These are phyloP conservation scores for Zoysia pacifica DNA, from an alignment of 176 grass and related monocot genomes.

Conservation along the genomic window DNA sequence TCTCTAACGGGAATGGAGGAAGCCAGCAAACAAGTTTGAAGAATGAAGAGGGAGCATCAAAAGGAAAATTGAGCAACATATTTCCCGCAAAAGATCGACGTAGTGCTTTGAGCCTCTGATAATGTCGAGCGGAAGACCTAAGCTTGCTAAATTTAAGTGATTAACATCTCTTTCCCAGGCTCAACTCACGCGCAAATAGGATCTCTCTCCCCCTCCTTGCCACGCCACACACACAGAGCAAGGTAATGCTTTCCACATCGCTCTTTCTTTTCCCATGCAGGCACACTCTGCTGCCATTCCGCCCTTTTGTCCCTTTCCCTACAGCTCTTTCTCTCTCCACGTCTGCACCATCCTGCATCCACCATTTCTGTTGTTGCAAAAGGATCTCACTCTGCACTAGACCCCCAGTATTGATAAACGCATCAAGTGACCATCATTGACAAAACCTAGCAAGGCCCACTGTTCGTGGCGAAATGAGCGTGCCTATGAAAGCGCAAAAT, in stretches of 20 bases:
- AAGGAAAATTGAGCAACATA: background rate
- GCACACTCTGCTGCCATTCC: constrained; percentile 28
- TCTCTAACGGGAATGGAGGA: constrained; percentile 32
- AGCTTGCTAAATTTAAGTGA: constrained; percentile 9
- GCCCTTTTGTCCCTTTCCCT: constrained; percentile 49
- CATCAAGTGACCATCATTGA: constrained; percentile 54
- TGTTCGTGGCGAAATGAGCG: constrained; percentile 29
- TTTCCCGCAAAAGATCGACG: background rate
- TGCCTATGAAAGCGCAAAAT: constrained; percentile 38
- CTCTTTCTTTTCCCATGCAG: constrained; percentile 28
- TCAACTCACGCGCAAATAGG: no score
- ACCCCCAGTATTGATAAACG: constrained; percentile 49
- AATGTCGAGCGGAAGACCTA: constrained; percentile 13
- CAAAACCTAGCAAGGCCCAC: constrained; percentile 44
- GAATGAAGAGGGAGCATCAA: background rate
- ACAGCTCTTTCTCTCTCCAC: constrained; percentile 21
- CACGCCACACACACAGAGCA: background rate
- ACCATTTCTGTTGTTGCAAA: constrained; percentile 53
- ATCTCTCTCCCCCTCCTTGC: background rate
- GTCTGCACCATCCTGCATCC: constrained; percentile 29
- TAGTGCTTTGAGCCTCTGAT: background rate
- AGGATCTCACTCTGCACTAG: constrained; percentile 24
- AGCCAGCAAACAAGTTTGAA: background rate
- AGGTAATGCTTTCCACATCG: background rate
- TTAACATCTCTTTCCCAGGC: background rate